Conservation (phyloP, 805 yeast genomes). For the Wickerhamomyces ciferrii region DNA sequence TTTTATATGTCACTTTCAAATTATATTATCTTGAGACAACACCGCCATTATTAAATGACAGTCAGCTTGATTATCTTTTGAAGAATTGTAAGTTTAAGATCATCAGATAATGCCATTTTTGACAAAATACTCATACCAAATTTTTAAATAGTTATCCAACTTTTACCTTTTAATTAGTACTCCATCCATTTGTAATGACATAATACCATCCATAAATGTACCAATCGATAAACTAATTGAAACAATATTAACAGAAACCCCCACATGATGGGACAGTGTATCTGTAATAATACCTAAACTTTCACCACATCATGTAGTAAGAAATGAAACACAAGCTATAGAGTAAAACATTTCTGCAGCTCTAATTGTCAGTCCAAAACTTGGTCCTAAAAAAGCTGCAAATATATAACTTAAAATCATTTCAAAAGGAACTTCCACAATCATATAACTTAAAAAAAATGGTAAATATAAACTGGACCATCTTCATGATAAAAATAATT, state of each 20-base stretch:
- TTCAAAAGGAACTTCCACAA: slow-evolving; percentile 68
- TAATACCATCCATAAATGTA: slow-evolving; percentile 73
- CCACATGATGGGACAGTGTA: slow-evolving; percentile 64
- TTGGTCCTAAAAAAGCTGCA: slow-evolving; percentile 59
- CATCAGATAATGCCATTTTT: slow-evolving; percentile 47
- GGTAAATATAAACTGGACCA: slow-evolving; percentile 65
- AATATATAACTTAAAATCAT: slow-evolving; percentile 52
- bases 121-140: slow-evolving; percentile 59
- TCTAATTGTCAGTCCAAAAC: slow-evolving; percentile 65
- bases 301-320: slow-evolving; percentile 71
- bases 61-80: slow-evolving; percentile 24
- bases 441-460: slow-evolving; percentile 54
- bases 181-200: slow-evolving; percentile 69
- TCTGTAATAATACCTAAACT: slow-evolving; percentile 75
- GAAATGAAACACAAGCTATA: slow-evolving; percentile 45
- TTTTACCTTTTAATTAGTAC: slow-evolving; percentile 62
- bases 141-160: slow-evolving; percentile 67
- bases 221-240: slow-evolving; percentile 61
- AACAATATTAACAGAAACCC: slow-evolving; percentile 69
- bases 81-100: slow-evolving; percentile 33
- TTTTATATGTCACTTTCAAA: slow-evolving; percentile 22
- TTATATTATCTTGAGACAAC: slow-evolving; percentile 51
- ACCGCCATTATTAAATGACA: slow-evolving; percentile 50
- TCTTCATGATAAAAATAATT: slow-evolving; percentile 74
- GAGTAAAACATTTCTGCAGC: slow-evolving; percentile 62